These are phyloP conservation scores for Globisporangium iwayamae DNA, from an alignment of 352 stramenopile genomes.

Conservation along the genomic window DNA sequence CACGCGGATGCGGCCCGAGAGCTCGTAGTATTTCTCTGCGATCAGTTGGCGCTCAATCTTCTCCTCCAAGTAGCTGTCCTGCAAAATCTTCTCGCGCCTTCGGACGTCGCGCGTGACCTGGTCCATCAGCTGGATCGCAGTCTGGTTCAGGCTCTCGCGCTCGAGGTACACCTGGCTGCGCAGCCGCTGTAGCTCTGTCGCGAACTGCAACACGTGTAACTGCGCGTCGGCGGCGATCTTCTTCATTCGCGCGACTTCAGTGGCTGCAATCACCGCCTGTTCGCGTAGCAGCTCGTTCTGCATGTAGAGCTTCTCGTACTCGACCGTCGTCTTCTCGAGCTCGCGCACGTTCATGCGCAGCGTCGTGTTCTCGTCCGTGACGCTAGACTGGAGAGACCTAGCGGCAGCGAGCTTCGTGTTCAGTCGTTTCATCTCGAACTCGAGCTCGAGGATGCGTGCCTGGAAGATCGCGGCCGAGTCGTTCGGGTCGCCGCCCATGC, in stretches of 20 bases:
- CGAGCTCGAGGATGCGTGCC: constrained; percentile 52
- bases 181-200: constrained; percentile 35
- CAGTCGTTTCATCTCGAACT: constrained; percentile 68
- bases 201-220: constrained; percentile 29
- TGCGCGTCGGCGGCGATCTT: constrained; percentile 26
- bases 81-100: constrained; percentile 54
- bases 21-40: constrained; percentile 88
- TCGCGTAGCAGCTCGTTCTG: constrained; percentile 65
- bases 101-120: constrained; percentile 39
- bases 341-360: constrained; percentile 48
- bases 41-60: constrained; percentile 76
- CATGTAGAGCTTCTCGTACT: constrained; percentile 46
- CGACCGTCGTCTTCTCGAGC: constrained; percentile 40
- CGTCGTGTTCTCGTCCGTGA: constrained; percentile 70
- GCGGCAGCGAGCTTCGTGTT: constrained; percentile 57
- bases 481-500: constrained; percentile 11
- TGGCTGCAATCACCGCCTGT: constrained; percentile 39
- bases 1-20: constrained; percentile 92
- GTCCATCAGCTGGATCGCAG: constrained; percentile 39
- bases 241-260: constrained; percentile 45
- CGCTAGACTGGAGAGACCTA: constrained; percentile 44
- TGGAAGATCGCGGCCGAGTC: constrained; percentile 52
- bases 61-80: constrained; percentile 63
- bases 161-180: constrained; percentile 39
- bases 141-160: constrained; percentile 26